Conservation (phyloP, 2,329 filamentous ascomycete species). For the Pseudocercospora vitis region DNA sequence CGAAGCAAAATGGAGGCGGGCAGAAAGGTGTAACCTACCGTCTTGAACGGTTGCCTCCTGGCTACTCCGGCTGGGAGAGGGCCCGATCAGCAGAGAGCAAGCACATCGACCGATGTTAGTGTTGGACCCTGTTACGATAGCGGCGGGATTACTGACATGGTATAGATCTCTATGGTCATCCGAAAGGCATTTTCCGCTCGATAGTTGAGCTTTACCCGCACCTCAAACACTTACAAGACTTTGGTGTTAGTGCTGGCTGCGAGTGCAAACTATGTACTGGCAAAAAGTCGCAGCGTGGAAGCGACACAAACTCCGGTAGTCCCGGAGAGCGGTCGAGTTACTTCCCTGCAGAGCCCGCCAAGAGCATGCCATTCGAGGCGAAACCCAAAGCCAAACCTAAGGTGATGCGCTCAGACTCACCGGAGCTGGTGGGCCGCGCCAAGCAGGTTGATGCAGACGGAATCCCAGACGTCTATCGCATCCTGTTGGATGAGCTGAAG, state of each 20-base stretch:
- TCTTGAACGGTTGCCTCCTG: conserved; percentile 55
- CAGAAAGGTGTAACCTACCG: conserved; percentile 42
- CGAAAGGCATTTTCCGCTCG: conserved; percentile 54
- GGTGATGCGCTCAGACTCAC: conserved; percentile 1
- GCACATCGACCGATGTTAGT: conserved; percentile 50
- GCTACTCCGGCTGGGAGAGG: conserved; percentile 55
- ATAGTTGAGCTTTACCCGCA: conserved; percentile 57
- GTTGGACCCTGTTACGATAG: background rate
- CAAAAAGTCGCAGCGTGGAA: conserved; percentile 18
- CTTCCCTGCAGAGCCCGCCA: conserved; percentile 4
- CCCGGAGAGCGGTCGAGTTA: conserved; percentile 14
- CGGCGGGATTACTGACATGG: background rate
- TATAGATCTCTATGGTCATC: conserved; percentile 56
- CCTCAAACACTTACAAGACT: conserved; percentile 57
- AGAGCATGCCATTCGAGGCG: background rate
- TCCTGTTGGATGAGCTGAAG: conserved; percentile 51
- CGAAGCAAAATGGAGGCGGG: conserved; percentile 22
- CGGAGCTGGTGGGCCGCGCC: conserved; percentile 14
- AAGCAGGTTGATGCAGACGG: conserved; percentile 52
- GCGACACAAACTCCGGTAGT: conserved; percentile 22
- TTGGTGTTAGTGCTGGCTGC: conserved; percentile 46
- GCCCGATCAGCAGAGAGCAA: conserved; percentile 9
- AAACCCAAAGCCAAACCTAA: conserved; percentile 7
- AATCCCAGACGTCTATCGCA: conserved; percentile 55
- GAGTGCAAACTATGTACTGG: conserved; percentile 51